Percentiles rank a stretch among this genome's conserved stretches.
Evolutionary conservation across 768 basidiomycete species (phyloP).

Genomic region (Termitomyces heimii): DNA sequence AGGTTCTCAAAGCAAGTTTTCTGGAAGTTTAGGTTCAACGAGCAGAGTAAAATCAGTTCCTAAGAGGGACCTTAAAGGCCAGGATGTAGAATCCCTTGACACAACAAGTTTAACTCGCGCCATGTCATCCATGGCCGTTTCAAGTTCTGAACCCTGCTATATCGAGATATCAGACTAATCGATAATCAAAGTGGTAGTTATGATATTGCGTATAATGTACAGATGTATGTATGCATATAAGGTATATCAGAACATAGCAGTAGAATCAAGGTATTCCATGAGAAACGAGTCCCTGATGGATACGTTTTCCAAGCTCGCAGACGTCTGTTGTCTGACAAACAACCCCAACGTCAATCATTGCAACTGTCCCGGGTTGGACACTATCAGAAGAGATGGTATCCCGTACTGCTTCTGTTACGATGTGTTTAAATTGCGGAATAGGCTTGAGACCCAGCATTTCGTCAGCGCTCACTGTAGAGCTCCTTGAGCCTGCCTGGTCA

Average conservation of each 20-base stretch:
- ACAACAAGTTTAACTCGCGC: neutral
- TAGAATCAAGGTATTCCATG: neutral
- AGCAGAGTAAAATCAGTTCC: neutral
- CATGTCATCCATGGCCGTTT: slow-evolving; percentile 14
- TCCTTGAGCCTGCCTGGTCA: slow-evolving; percentile 14
- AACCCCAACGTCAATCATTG: slow-evolving; percentile 55
- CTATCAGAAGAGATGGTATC: slow-evolving; percentile 26
- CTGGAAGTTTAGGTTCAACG: neutral
- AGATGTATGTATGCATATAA: neutral
- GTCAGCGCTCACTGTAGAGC: neutral
- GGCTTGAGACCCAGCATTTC: slow-evolving; percentile 40
- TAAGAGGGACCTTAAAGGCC: neutral
- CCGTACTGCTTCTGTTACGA: slow-evolving; percentile 45
- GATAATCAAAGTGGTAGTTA: neutral
- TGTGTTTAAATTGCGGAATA: slow-evolving; percentile 52
- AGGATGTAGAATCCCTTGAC: neutral
- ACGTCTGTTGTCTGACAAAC: slow-evolving; percentile 50
- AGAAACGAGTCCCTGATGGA: slow-evolving; percentile 21
- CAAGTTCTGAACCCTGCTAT: neutral
- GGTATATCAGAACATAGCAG: neutral
- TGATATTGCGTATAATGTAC: neutral
- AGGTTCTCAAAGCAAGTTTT: no score
- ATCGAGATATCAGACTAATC: slow-evolving; percentile 18
- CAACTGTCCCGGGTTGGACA: slow-evolving; percentile 35
- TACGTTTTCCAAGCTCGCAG: slow-evolving; percentile 36